Evolutionary conservation across 2,329 filamentous ascomycete species (phyloP).

Genomic region (Colletotrichum agaves): DNA sequence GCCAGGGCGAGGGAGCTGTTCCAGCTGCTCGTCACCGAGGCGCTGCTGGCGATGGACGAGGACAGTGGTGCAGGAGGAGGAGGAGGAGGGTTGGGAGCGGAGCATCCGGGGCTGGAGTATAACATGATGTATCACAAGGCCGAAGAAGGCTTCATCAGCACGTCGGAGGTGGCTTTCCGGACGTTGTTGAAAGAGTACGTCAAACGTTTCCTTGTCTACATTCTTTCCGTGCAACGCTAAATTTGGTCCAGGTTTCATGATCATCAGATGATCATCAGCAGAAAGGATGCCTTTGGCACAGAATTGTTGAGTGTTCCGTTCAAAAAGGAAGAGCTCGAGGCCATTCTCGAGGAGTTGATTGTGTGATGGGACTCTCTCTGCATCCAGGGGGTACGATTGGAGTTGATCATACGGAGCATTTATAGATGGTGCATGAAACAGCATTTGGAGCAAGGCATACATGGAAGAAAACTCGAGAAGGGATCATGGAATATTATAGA

Average conservation of each 20-base stretch:
- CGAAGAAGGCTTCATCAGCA: conserved; percentile 96
- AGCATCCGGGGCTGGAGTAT: conserved; percentile 84
- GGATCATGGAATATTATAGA: not conserved
- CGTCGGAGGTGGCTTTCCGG: conserved; percentile 94
- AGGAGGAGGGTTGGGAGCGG: conserved; percentile 47
- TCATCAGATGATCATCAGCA: conserved; percentile 94
- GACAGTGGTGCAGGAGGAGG: conserved; percentile 51
- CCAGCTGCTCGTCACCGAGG: conserved; percentile 83
- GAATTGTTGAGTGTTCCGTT: conserved; percentile 90
- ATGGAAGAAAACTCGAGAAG: not conserved
- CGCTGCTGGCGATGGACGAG: conserved; percentile 76
- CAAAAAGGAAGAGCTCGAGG: conserved; percentile 87
- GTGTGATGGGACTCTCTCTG: conserved; percentile 43
- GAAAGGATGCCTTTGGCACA: conserved; percentile 85
- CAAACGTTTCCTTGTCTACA: not conserved
- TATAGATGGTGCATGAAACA: not conserved
- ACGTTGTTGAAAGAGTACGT: conserved; percentile 90
- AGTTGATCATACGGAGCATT: not conserved
- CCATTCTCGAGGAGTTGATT: conserved; percentile 81
- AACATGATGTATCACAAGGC: conserved; percentile 93
- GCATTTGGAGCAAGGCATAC: not conserved
- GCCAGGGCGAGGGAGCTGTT: conserved; percentile 93
- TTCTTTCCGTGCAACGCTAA: not conserved
- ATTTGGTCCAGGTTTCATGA: conserved; percentile 78
- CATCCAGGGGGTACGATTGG: not conserved